Percentiles rank a stretch among this genome's conserved stretches.
phyloP scores from a whole-genome alignment of 805 yeast species.

The Ogataea populi-albae region DNA sequence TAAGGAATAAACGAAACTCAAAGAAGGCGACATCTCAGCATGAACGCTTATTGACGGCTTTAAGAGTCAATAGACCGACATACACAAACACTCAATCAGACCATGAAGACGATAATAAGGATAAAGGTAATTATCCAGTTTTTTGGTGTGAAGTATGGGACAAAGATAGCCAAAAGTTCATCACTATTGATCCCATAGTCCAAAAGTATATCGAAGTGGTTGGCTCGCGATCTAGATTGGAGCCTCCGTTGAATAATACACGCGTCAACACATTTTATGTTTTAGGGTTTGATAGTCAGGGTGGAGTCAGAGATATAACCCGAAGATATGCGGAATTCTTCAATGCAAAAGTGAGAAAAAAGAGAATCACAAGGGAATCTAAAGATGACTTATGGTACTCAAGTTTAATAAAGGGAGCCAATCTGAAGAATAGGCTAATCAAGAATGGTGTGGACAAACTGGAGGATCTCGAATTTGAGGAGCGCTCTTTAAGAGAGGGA shows the following conservation, averaged over 20 bases:
- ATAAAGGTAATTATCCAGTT: conserved; percentile 50
- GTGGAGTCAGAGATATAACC: conserved; percentile 77
- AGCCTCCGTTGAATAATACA: conserved; percentile 65
- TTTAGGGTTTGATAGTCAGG: conserved; percentile 66
- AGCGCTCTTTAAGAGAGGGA: conserved; percentile 70
- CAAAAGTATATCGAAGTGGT: conserved; percentile 61
- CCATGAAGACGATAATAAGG: conserved; percentile 8
- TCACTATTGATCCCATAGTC: conserved; percentile 80
- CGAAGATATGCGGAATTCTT: conserved; percentile 70
- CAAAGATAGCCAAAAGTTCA: conserved; percentile 64
- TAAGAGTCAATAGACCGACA: conserved; percentile 25
- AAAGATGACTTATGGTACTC: conserved; percentile 62
- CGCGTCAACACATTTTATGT: conserved; percentile 68
- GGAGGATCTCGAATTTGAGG: conserved; percentile 60
- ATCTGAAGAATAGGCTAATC: conserved; percentile 23
- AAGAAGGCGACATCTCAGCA: conserved; percentile 22
- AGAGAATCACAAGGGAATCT: conserved; percentile 60
- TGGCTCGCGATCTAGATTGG: conserved; percentile 42
- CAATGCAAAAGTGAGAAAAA: conserved; percentile 73
- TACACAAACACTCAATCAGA: conserved; percentile 14
- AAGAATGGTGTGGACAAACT: conserved; percentile 41
- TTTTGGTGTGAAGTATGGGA: conserved; percentile 98
- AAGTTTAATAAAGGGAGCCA: conserved; percentile 38
- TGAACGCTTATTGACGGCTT: conserved; percentile 27
- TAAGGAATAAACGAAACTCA: not conserved